These are phyloP conservation scores for Ganoderma multipileum DNA, from an alignment of 1,284 basidiomycete genomes.

Conservation along the genomic window DNA sequence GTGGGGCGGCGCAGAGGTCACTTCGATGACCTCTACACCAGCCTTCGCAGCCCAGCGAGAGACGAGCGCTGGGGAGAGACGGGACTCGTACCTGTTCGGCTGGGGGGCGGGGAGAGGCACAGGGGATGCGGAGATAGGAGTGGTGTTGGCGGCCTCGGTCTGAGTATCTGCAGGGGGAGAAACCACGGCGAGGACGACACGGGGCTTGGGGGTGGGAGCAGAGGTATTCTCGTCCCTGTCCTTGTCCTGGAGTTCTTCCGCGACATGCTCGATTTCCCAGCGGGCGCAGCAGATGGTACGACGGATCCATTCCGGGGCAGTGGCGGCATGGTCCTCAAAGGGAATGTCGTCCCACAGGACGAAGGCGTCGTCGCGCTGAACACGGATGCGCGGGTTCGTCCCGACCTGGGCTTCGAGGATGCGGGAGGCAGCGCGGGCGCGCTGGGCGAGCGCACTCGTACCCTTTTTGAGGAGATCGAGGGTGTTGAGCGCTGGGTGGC, in stretches of 20 bases:
- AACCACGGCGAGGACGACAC: constrained; percentile 67
- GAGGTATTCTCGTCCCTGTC: constrained; percentile 17
- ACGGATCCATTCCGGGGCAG: constrained; percentile 81
- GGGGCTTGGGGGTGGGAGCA: constrained; percentile 36
- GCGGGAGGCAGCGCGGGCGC: constrained; percentile 83
- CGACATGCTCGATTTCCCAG: constrained; percentile 64
- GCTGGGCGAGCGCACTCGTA: constrained; percentile 75
- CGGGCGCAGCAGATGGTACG: constrained; percentile 80
- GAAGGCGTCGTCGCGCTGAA: constrained; percentile 81
- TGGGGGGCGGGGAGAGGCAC: constrained; percentile 72
- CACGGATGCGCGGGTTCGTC: constrained; percentile 75
- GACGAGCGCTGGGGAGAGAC: constrained; percentile 67
- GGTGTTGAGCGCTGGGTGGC: constrained; percentile 80
- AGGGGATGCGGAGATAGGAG: constrained; percentile 50
- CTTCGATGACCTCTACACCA: constrained; percentile 60
- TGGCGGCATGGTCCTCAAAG: constrained; percentile 46
- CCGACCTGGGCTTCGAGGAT: constrained; percentile 85
- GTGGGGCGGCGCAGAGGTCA: constrained; percentile 47
- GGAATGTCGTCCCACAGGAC: constrained; percentile 77
- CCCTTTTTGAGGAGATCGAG: constrained; percentile 96
- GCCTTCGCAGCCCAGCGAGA: constrained; percentile 70
- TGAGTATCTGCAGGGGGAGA: constrained; percentile 43
- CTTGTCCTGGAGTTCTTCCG: constrained; percentile 9
- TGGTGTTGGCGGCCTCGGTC: constrained; percentile 41
- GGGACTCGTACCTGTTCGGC: constrained; percentile 66